Evolutionary conservation across 106 monocot genomes (phyloP), one percentile per base, ranked within the genome.

Genomic region (Dendrobium officinale): DNA sequence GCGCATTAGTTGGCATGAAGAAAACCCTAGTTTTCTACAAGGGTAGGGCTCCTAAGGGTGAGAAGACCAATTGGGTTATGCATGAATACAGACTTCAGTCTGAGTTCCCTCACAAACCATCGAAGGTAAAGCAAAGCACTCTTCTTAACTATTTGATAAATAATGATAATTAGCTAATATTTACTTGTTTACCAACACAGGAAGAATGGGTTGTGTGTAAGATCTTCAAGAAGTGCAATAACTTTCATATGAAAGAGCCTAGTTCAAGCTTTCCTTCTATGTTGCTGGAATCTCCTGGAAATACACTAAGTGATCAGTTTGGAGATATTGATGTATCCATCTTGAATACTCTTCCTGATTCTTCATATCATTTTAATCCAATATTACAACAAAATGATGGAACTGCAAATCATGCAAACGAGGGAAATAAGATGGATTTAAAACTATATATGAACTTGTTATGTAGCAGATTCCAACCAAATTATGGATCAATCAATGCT

Each of bases 11-110:
- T 16, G 93, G 93, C 9, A 91, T 93, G 93, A 93, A 93, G 91
- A 93, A 93, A 59, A 93, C 93, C 72, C 82, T 93, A 27, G 93
- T 93, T 27, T 93, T 93, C 84, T 93, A 93, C 84, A 93, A 85
- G 67, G 93, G 93, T 10, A 89, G 93, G 47, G 93, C 93, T 72
- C 93, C 93, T 5, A 89, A 83, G 78, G 93, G 93, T 2, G 93
- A 91, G 83, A 93, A 93, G 82, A 89, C 89, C 67, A 93, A 84
- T 31, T 93, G 93, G 93, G 89, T 93, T 47, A 93, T 93, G 91
- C 93, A 93, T 76, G 93, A 93, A 73, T 93, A 93, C 42, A 85
- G 91, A 72, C 83, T 76, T 42, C 91, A 89, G 18, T 27, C 82
- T 45, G 85, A 84, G 74, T 87, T 84, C 67, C 76, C 83, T 55